Conservation (phyloP, 257 asterid species). For the Rubia yunnanensis region DNA sequence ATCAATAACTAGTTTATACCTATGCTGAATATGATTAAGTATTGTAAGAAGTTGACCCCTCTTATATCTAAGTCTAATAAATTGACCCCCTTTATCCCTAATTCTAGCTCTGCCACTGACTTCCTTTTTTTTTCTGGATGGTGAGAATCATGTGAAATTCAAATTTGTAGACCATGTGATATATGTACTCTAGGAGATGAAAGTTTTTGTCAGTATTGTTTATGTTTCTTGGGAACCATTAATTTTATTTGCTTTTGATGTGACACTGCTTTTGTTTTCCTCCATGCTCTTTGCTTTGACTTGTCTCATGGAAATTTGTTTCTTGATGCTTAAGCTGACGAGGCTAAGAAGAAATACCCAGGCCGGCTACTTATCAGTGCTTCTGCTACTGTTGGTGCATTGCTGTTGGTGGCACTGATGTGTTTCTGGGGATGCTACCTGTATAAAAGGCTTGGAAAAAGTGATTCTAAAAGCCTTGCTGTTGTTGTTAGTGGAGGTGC, state of each 20-base stretch:
- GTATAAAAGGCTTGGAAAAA: slow-evolving; percentile 75
- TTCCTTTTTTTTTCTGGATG: not conserved
- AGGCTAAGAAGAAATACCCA: slow-evolving; percentile 62
- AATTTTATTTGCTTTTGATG: not conserved
- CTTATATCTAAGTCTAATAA: too few relatives aligned
- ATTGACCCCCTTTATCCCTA: too few relatives aligned
- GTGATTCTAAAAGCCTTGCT: slow-evolving; percentile 61
- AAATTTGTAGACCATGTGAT: not conserved
- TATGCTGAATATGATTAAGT: too few relatives aligned
- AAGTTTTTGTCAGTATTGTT: not conserved
- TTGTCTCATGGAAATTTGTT: slow-evolving; percentile 5
- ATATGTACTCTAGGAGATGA: not conserved
- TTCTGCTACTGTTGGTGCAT: slow-evolving; percentile 83
- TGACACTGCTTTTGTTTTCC: not conserved
- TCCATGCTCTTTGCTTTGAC: not conserved
- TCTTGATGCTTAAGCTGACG: slow-evolving; percentile 38
- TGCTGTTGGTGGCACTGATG: slow-evolving; percentile 89
- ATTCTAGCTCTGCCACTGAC: too few relatives aligned
- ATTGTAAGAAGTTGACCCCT: too few relatives aligned
- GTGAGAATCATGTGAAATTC: not conserved
- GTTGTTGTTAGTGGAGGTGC: slow-evolving; percentile 79
- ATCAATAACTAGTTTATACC: too few relatives aligned
- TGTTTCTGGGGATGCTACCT: slow-evolving; percentile 94
- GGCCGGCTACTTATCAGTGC: slow-evolving; percentile 85
- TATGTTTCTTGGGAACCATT: not conserved